Percentiles rank a stretch among this genome's conserved stretches.
Conservation (phyloP, 2,329 filamentous ascomycete genomes). For the Alternaria gaisen region DNA sequence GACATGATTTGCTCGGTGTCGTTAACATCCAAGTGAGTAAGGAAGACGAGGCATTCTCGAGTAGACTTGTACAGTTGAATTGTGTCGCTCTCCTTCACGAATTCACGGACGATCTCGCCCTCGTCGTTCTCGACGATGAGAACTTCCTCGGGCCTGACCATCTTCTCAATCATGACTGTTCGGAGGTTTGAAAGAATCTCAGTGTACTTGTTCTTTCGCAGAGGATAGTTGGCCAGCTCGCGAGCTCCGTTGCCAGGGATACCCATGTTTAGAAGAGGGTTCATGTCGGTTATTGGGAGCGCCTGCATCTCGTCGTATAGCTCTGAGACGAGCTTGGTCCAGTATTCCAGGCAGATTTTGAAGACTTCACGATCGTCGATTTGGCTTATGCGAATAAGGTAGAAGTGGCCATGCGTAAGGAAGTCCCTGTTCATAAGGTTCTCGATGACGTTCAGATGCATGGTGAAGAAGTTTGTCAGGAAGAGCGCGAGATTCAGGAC, state of each 20-base stretch:
- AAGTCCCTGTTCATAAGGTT: conserved; percentile 95
- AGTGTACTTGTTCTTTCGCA: conserved; percentile 97
- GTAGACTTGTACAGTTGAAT: conserved; percentile 99
- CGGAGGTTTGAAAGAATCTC: conserved; percentile 93
- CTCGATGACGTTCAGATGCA: conserved; percentile 92
- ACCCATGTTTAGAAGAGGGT: conserved; percentile 84
- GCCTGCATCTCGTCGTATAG: conserved; percentile 99
- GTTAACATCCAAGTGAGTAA: conserved; percentile 95
- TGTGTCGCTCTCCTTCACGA: conserved; percentile 98
- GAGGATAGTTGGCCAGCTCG: conserved; percentile 89
- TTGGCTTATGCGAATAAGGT: conserved; percentile 96
- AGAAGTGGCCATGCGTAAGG: conserved; percentile 95
- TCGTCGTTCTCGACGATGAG: conserved; percentile 99
- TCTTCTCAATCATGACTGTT: conserved; percentile 99
- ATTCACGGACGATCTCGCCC: conserved; percentile 97
- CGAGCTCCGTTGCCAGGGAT: conserved; percentile 82
- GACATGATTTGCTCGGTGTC: conserved; percentile 99
- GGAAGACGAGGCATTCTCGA: conserved; percentile 92
- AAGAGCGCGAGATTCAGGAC: conserved; percentile 97
- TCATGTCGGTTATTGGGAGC: conserved; percentile 90
- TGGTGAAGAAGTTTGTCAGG: conserved; percentile 95
- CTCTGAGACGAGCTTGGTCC: conserved; percentile 97
- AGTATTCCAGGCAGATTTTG: conserved; percentile 99
- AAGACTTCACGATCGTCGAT: conserved; percentile 99
- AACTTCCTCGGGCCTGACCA: conserved; percentile 98